Evolutionary conservation across 75 land plant genomes (phyloP), one percentile per base, ranked within the genome.

Genomic region (Cupressus sempervirens): DNA sequence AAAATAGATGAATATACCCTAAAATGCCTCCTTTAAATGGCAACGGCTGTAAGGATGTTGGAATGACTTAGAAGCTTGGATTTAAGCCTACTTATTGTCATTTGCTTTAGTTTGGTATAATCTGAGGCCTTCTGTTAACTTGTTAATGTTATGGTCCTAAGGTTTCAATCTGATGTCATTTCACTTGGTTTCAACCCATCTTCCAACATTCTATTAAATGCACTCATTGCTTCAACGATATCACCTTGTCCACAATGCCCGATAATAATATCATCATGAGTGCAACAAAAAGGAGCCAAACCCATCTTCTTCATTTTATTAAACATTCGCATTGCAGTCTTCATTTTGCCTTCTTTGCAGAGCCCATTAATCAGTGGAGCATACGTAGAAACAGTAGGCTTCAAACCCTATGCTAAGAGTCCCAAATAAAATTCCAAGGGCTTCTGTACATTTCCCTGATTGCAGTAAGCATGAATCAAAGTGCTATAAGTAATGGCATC

Each of bases 401-500:
- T 86, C 53, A 92, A 53, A 4, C 92, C 91, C 67, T 43, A 32
- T 54, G 4, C 82, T 30, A 88, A 82, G 62, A 95, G 89, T 73
- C 93, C 87, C n/a, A 29, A 23, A 4, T 88, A 90, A 3, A 93
- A 84, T 11, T 88, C 80, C 76, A 80, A 76, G 58, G 93, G 90
- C 48, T 91, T 82, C 62, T 16, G 11, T 20, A 86, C 82, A 82
- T 86, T 91, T 30, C 93, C 98, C 32, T 67, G 85, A 72, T 87
- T 90, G 83, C 91, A 92, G 65, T 91, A 86, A 0, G 91, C 96
- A 70, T 88, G 86, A 67, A 96, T 94, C 35, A 97, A 67, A 50
- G 87, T 86, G 79, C 93, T 97, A 76, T 89, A 95, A 32, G 99
- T 95, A 34, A 91, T 84, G 11, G 89, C 48, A 81, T 95, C 93